Percentiles rank a stretch among this genome's conserved stretches.
These are phyloP conservation scores for Glycine soja DNA, from an alignment of 306 rosid genomes.

Conservation along the genomic window DNA sequence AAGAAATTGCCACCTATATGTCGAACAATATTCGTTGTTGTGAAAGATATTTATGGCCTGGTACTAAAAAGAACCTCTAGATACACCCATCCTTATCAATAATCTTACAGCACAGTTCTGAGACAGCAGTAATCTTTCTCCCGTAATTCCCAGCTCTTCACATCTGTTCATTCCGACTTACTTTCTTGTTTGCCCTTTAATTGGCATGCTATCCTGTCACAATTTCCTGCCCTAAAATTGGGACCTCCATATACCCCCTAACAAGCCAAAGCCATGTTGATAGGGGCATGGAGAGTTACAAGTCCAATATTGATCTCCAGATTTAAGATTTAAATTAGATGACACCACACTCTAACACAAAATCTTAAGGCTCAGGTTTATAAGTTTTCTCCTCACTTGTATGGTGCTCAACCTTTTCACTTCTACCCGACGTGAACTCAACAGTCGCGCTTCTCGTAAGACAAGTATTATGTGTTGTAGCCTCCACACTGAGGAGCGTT, in stretches of 20 bases:
- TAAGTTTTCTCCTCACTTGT: too few species aligned
- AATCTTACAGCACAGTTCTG: neutral
- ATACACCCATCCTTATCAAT: too few species aligned
- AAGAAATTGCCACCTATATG: too few species aligned
- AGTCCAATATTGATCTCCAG: too few species aligned
- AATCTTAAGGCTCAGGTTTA: too few species aligned
- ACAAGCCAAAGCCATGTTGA: neutral
- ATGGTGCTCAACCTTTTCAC: too few species aligned
- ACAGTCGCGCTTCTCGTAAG: too few species aligned
- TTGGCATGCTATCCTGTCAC: neutral
- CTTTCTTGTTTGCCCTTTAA: neutral
- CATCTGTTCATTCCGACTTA: neutral
- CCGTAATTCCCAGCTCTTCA: neutral
- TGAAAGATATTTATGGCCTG: neutral
- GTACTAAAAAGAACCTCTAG: neutral
- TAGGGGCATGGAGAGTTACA: neutral
- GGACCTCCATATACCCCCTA: neutral
- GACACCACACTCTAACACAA: too few species aligned
- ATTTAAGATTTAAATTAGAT: too few species aligned
- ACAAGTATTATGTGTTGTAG: conserved; percentile 83
- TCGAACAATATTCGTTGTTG: neutral
- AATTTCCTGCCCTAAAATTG: neutral
- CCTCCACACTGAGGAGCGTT: conserved; percentile 93
- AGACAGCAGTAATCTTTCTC: neutral
- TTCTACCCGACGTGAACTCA: too few species aligned